These are phyloP conservation scores for Zalaria obscura DNA, from an alignment of 2,329 filamentous ascomycete species.

Conservation along the genomic window DNA sequence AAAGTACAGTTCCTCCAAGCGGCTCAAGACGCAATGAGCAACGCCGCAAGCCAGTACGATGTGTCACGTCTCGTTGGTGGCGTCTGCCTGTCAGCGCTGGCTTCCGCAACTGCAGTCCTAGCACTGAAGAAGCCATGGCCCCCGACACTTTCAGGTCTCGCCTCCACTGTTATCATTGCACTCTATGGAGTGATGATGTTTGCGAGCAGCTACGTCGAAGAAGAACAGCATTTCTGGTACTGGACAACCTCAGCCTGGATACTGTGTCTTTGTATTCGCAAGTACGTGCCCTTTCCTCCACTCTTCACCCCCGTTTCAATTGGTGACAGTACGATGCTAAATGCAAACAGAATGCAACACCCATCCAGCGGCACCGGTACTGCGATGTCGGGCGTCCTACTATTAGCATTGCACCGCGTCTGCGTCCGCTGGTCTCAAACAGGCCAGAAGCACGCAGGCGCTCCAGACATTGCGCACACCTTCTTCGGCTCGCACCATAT, in stretches of 20 bases:
- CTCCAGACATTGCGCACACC: conserved; percentile 65
- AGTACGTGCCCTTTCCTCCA: not conserved
- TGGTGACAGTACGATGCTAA: no score
- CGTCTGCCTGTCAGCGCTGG: conserved; percentile 25
- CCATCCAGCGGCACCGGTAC: not conserved
- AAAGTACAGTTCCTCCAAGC: conserved; percentile 44
- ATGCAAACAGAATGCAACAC: no score
- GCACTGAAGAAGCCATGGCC: conserved; percentile 16
- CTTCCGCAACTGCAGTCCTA: conserved; percentile 24
- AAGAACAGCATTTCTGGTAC: conserved; percentile 99
- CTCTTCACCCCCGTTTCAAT: no score
- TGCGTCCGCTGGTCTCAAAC: conserved; percentile 87
- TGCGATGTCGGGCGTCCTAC: conserved; percentile 8
- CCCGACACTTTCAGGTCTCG: conserved; percentile 32
- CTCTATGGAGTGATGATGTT: conserved; percentile 86
- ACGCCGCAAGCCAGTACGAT: conserved; percentile 86
- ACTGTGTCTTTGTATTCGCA: conserved; percentile 2
- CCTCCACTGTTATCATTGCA: conserved; percentile 19
- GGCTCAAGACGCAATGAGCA: conserved; percentile 71
- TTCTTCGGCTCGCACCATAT: conserved; percentile 51
- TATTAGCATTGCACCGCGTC: conserved; percentile 51
- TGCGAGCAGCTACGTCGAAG: conserved; percentile 92
- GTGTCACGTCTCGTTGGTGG: conserved; percentile 44
- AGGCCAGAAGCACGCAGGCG: conserved; percentile 89
- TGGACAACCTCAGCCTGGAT: conserved; percentile 66